Percentiles rank a stretch among this genome's conserved stretches.
Evolutionary conservation across 805 yeast species (phyloP).

Genomic region (Ogataea trehaloabstinens): DNA sequence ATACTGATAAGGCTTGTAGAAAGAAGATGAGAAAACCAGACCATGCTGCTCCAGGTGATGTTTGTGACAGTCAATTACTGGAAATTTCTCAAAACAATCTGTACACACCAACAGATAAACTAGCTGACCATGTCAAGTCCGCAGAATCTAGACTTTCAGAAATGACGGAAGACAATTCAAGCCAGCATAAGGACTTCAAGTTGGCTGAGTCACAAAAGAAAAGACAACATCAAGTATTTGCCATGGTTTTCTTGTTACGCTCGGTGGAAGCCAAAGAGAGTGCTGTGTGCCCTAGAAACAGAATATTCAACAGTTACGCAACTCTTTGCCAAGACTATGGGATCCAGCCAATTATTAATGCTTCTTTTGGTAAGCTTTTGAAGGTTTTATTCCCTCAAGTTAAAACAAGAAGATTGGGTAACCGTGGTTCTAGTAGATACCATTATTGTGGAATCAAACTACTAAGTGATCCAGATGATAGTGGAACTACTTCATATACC

Average conservation of each 20-base stretch:
- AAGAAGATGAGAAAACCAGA: constrained; percentile 33
- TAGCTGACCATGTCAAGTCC: constrained; percentile 34
- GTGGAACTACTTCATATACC: constrained; percentile 13
- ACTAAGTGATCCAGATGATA: constrained; percentile 34
- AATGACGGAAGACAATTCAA: constrained; percentile 10
- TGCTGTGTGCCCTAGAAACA: constrained; percentile 61
- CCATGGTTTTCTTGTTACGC: constrained; percentile 75
- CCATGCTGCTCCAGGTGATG: constrained; percentile 33
- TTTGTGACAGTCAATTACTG: constrained; percentile 37
- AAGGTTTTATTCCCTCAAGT: constrained; percentile 62
- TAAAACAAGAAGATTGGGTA: constrained; percentile 76
- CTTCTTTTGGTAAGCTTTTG: constrained; percentile 75
- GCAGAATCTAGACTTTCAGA: constrained; percentile 28
- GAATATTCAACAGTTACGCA: constrained; percentile 67
- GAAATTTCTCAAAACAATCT: constrained; percentile 36
- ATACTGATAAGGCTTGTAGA: constrained; percentile 5
- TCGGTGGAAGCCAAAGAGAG: constrained; percentile 51
- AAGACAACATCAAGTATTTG: constrained; percentile 72
- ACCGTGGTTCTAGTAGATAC: constrained; percentile 78
- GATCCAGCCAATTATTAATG: constrained; percentile 64
- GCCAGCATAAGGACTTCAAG: constrained; percentile 18
- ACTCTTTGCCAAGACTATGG: constrained; percentile 52
- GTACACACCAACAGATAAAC: constrained; percentile 34
- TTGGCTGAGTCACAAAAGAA: constrained; percentile 35
- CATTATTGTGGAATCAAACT: constrained; percentile 77